Evolutionary conservation across 345 rosid species (phyloP).

Genomic region (Cardiospermum halicacabum): DNA sequence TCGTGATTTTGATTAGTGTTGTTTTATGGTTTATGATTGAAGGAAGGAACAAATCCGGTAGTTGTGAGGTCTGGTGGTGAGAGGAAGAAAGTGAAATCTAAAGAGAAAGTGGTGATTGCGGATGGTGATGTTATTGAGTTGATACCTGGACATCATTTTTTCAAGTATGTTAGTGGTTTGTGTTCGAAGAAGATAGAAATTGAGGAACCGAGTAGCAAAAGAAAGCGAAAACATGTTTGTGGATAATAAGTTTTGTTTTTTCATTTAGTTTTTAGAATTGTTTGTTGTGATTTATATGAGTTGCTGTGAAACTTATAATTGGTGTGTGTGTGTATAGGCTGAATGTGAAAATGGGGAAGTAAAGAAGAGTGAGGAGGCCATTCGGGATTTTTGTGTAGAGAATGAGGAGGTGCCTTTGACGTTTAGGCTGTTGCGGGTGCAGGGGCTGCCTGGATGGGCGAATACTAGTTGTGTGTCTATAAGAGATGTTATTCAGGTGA

Average conservation of each 20-base stretch:
- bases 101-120: constrained; percentile 36
- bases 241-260: too few relatives aligned
- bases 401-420: constrained; percentile 42
- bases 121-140: constrained; percentile 69
- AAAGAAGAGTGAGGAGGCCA: constrained; percentile 36
- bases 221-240: constrained; percentile 30
- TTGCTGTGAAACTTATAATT: too few relatives aligned
- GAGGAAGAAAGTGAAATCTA: constrained; percentile 51
- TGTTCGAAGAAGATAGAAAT: constrained; percentile 23
- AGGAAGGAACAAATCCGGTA: constrained; percentile 89
- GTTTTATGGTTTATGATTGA: constrained; percentile 1
- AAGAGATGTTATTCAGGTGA: constrained; percentile 76
- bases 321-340: constrained; percentile 23
- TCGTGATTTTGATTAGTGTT: not conserved
- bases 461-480: constrained; percentile 86
- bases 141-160: constrained; percentile 76
- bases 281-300: not conserved
- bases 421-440: constrained; percentile 66
- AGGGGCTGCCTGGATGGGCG: constrained; percentile 82
- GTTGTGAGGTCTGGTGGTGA: constrained; percentile 54
- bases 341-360: constrained; percentile 12
- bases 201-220: constrained; percentile 38
- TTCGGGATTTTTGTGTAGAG: constrained; percentile 41
- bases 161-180: constrained; percentile 37
- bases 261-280: too few relatives aligned